Evolutionary conservation across 1,284 basidiomycete genomes (phyloP).

Genomic region (Trichosporon ovoides): DNA sequence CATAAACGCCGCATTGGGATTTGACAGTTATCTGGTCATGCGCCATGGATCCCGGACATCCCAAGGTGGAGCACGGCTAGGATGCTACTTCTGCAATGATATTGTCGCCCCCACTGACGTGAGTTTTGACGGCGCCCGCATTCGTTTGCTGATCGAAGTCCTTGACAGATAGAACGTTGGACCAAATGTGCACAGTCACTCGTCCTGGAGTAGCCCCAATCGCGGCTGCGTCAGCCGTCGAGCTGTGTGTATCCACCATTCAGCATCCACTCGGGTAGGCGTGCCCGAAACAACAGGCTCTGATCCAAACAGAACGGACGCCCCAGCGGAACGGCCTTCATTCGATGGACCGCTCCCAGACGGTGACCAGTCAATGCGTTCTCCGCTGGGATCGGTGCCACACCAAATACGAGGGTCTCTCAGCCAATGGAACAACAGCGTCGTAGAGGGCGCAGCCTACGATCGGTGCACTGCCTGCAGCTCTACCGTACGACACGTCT

Average conservation of each 20-base stretch:
- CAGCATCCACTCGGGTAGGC: constrained; percentile 83
- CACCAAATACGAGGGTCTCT: constrained; percentile 91
- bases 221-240: constrained; percentile 84
- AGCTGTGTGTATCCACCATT: constrained; percentile 78
- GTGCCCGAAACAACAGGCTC: not conserved
- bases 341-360: not conserved
- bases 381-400: constrained; percentile 76
- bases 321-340: constrained; percentile 53
- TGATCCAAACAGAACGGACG: constrained; percentile 54
- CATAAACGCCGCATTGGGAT: constrained; percentile 90
- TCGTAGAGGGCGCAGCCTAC: constrained; percentile 80
- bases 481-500: constrained; percentile 56
- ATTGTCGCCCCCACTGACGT: constrained; percentile 94
- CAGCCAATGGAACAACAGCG: constrained; percentile 74
- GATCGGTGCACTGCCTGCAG: constrained; percentile 87
- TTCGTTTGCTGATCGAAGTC: constrained; percentile 56
- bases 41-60: constrained; percentile 55
- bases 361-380: constrained; percentile 43
- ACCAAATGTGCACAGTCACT: constrained; percentile 99
- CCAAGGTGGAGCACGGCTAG: constrained; percentile 51
- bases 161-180: constrained; percentile 85
- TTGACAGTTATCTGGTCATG: constrained; percentile 96
- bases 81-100: constrained; percentile 98
- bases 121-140: constrained; percentile 38
- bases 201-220: constrained; percentile 92